Evolutionary conservation across 495 filamentous ascomycete genomes (phyloP).

Genomic region (Talaromyces wortmannii): DNA sequence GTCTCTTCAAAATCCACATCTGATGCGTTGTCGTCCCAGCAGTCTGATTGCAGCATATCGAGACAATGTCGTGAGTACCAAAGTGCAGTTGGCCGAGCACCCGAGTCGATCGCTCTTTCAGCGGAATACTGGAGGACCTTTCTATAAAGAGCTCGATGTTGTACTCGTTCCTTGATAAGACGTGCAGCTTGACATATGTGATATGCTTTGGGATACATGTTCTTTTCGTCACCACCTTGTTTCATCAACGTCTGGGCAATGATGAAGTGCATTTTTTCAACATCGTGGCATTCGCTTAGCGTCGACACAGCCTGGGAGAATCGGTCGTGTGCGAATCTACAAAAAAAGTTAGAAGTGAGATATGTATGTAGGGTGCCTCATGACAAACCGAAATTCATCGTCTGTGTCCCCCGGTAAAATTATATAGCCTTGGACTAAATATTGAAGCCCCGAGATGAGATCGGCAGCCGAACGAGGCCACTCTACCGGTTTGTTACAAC

Average conservation of each 20-base stretch:
- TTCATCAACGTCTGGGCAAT: constrained; percentile 74
- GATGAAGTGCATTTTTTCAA: constrained; percentile 78
- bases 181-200: constrained; percentile 70
- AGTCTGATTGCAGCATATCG: constrained; percentile 66
- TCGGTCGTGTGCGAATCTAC: constrained; percentile 76
- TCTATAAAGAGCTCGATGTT: constrained; percentile 55
- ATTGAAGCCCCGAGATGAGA: constrained; percentile 69
- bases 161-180: constrained; percentile 60
- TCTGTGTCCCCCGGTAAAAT: constrained; percentile 69
- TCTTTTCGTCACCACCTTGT: constrained; percentile 50
- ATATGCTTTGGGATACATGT: constrained; percentile 61
- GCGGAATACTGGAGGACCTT: constrained; percentile 71
- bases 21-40: constrained; percentile 62
- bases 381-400: constrained; percentile 54
- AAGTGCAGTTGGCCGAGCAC: constrained; percentile 69
- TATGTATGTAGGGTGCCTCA: background rate
- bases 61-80: constrained; percentile 73
- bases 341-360: constrained; percentile 5
- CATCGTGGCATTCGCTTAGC: constrained; percentile 58
- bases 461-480: constrained; percentile 39
- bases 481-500: constrained; percentile 11
- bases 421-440: constrained; percentile 68
- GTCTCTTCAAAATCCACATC: constrained; percentile 86
- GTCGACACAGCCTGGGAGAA: constrained; percentile 68
- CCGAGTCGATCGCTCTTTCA: constrained; percentile 66